These are phyloP conservation scores for Tulasnella sp. DNA, from an alignment of 768 basidiomycete genomes.

Conservation along the genomic window DNA sequence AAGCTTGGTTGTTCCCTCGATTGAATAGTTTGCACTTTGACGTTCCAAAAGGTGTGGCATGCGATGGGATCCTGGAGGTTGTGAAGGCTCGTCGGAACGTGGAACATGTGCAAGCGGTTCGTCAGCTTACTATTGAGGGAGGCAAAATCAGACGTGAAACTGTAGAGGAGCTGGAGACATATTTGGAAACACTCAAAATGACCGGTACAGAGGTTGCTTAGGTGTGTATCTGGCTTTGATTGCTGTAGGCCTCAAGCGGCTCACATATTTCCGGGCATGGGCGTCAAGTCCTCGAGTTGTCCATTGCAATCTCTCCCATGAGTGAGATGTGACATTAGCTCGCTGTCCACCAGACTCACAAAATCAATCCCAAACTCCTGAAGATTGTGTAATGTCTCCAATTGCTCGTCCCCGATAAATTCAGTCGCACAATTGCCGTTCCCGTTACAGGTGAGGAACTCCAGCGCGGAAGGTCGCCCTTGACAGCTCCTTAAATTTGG, in stretches of 20 bases:
- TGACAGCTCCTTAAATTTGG: no score
- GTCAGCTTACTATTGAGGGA: not conserved
- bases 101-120: not conserved
- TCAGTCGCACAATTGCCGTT: no score
- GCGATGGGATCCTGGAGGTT: conserved; percentile 1
- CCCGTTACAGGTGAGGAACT: no score
- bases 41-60: not conserved
- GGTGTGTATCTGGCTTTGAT: not conserved
- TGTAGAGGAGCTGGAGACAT: not conserved
- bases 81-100: not conserved
- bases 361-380: no score
- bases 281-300: no score
- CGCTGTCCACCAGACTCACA: no score
- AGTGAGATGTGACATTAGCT: no score
- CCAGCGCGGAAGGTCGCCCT: no score
- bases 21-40: not conserved
- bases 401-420: no score
- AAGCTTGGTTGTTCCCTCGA: not conserved
- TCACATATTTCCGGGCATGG: no score
- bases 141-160: not conserved
- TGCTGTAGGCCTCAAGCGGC: not conserved
- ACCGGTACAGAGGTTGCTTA: not conserved
- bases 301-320: no score
- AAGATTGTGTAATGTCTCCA: no score
- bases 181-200: not conserved